phyloP scores from a whole-genome alignment of 148 eudicot genomes.

The Talinum fruticosum region DNA sequence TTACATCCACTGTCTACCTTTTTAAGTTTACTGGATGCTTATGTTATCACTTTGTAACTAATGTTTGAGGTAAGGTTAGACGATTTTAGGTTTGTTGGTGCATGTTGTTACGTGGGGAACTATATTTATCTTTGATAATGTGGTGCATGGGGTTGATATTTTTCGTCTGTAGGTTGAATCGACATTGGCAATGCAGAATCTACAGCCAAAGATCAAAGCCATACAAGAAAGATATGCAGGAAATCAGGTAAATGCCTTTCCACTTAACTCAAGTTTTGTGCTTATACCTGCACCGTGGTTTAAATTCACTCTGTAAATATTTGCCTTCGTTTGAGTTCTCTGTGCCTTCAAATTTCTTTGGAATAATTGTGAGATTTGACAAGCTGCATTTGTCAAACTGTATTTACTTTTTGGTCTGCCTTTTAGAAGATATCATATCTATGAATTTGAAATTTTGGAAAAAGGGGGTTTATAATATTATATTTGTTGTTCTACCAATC shows the following conservation, averaged over 20 bases:
- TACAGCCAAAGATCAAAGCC: slow-evolving; percentile 97
- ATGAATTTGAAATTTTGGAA: too few relatives aligned
- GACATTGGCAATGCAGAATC: slow-evolving; percentile 96
- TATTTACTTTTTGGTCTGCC: too few relatives aligned
- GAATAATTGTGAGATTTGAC: too few relatives aligned
- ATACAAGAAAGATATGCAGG: slow-evolving; percentile 97
- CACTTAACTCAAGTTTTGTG: not conserved
- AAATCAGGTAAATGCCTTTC: slow-evolving; percentile 57
- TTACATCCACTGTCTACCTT: not conserved
- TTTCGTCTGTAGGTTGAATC: slow-evolving; percentile 71
- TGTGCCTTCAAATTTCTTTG: too few relatives aligned
- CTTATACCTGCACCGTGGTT: not conserved
- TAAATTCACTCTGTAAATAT: not conserved
- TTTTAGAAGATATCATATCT: too few relatives aligned
- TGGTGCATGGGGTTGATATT: not conserved
- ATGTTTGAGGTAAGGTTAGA: not conserved
- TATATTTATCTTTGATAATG: not conserved
- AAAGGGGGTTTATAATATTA: too few relatives aligned
- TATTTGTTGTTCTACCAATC: too few relatives aligned
- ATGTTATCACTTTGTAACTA: not conserved
- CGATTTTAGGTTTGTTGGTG: not conserved
- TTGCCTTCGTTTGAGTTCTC: not conserved
- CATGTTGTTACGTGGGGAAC: not conserved
- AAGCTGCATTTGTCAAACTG: too few relatives aligned
- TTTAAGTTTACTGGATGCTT: not conserved